Evolutionary conservation across 1,284 basidiomycete genomes (phyloP).

Genomic region (Pterulicium gracile): DNA sequence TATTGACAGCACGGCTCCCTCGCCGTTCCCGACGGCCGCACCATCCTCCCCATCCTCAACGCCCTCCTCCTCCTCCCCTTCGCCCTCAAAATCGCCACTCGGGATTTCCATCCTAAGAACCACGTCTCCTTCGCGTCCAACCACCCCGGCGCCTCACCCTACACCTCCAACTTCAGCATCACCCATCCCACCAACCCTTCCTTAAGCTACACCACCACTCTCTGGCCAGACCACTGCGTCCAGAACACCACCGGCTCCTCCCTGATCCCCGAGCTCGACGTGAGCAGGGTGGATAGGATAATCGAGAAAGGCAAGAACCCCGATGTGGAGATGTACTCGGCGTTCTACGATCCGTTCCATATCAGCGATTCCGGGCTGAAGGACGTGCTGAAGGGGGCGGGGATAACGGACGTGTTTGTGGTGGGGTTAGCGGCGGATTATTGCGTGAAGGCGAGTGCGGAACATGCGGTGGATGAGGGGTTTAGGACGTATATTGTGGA

Average conservation of each 20-base stretch:
- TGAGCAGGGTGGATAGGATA: conserved; percentile 19
- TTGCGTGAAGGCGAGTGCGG: conserved; percentile 36
- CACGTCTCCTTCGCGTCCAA: conserved; percentile 57
- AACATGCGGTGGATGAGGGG: conserved; percentile 32
- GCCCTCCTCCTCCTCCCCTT: conserved; percentile 30
- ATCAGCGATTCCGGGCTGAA: conserved; percentile 22
- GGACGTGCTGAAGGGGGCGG: conserved; percentile 21
- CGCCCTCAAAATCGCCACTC: conserved; percentile 30
- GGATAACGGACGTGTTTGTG: conserved; percentile 35
- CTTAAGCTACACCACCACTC: conserved; percentile 28
- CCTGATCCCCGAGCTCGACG: conserved; percentile 26
- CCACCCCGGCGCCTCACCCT: conserved; percentile 29
- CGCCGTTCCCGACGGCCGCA: conserved; percentile 34
- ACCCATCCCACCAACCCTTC: conserved; percentile 19
- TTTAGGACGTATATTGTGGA: conserved; percentile 26
- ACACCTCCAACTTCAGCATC: conserved; percentile 25
- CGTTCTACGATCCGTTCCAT: conserved; percentile 22
- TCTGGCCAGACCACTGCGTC: conserved; percentile 59
- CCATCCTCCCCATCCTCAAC: conserved; percentile 34
- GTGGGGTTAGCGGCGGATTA: conserved; percentile 55
- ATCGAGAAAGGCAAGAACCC: conserved; percentile 23
- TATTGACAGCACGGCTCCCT: conserved; percentile 33
- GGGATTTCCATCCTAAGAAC: conserved; percentile 42
- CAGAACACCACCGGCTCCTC: conserved; percentile 29
- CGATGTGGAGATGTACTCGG: conserved; percentile 44